Evolutionary conservation across 169 alveolate species (phyloP).

Genomic region (Plasmodium malariae): DNA sequence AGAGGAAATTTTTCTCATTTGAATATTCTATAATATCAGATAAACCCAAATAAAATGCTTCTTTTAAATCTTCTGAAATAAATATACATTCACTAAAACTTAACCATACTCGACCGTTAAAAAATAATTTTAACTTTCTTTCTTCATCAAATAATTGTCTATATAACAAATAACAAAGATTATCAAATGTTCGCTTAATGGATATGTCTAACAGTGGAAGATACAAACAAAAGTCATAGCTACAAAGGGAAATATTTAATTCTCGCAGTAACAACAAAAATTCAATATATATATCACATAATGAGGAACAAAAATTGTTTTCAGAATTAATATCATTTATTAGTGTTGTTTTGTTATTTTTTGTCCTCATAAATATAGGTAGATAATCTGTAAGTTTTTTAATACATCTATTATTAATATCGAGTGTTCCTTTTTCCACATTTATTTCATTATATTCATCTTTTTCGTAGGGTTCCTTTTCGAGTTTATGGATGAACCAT

Average conservation of each 20-base stretch:
- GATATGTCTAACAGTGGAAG: constrained; percentile 27
- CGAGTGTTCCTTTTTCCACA: background rate
- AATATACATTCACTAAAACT: constrained; percentile 51
- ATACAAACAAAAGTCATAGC: constrained; percentile 23
- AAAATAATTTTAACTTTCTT: constrained; percentile 45
- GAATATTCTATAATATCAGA: constrained; percentile 49
- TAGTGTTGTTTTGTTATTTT: constrained; percentile 5
- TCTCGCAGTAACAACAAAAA: constrained; percentile 41
- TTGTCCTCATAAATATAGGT: constrained; percentile 30
- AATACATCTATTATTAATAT: background rate
- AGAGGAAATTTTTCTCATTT: constrained; percentile 15
- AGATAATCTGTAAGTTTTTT: background rate
- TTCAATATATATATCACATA: constrained; percentile 29
- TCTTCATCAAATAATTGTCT: constrained; percentile 53
- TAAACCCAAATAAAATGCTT: constrained; percentile 4
- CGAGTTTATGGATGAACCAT: constrained; percentile 7
- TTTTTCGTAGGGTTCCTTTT: background rate
- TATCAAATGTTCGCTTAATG: background rate
- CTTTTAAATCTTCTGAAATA: constrained; percentile 15
- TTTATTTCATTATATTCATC: constrained; percentile 11
- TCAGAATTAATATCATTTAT: background rate
- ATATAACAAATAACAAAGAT: background rate
- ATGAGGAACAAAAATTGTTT: background rate
- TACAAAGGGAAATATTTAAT: constrained; percentile 14
- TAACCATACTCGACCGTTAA: constrained; percentile 27